Evolutionary conservation across 495 filamentous ascomycete species (phyloP), one percentile per base, ranked within the genome.

Genomic region (Penicillium antarcticum): DNA sequence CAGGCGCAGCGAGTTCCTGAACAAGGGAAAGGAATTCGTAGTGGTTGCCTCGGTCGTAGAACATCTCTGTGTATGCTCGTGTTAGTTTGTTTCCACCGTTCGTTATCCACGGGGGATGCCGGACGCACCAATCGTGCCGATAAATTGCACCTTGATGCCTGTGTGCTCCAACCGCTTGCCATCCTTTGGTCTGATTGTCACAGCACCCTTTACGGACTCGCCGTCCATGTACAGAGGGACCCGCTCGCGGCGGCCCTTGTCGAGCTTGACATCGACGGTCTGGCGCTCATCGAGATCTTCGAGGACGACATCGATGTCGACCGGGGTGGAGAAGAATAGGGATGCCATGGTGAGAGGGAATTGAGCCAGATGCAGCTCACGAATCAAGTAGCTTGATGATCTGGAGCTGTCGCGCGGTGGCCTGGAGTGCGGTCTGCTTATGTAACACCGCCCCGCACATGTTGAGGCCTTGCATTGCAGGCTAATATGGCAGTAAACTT

Each of bases 91-190:
- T 7, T 4, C 9, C 26, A 29, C 1, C 26, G 7, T 29, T 7
- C 8, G 7, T 8, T 8, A 29, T 9, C 26, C 6, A 29, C 40
- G 10, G 13, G 29, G 10, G 23, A 32, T 12, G 5, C 13, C 17
- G 42, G 7, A 54, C 68, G 47, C 66, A 94, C 91, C 92, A 78
- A 99, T 99, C 46, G 92, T 95, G 60, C 94, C 94, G 58, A 99
- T 96, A 75, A 99, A 99, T 69, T 99, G 95, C 61, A 99, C 92
- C 75, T 99, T 99, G 78, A 99, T 97, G 53, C 94, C 94, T 8
- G 92, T 97, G 68, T 99, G 94, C 67, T 99, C 94, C 64, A 99
- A 73, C 60, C 95, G 82, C 76, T 96, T 97, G 53, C 95, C 95
- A 82, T 99, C 94, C 75, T 99, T 99, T 9, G 95, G 94, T 62